Percentiles rank a stretch among this genome's conserved stretches.
These are phyloP conservation scores for Crotalaria pallida DNA, from an alignment of 306 rosid genomes.

Conservation along the genomic window DNA sequence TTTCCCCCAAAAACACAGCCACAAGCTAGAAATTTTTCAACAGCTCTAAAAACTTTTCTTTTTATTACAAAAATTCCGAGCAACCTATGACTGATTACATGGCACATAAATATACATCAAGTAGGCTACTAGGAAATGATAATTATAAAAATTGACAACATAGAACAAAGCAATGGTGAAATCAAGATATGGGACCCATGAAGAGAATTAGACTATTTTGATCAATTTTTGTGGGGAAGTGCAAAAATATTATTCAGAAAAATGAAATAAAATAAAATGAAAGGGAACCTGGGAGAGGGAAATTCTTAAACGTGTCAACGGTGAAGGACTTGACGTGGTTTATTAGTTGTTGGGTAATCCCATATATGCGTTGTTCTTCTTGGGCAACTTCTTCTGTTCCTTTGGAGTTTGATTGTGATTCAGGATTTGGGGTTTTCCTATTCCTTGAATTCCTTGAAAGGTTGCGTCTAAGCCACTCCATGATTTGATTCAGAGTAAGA, in stretches of 20 bases:
- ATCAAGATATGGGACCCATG: not conserved
- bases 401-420: constrained; percentile 20
- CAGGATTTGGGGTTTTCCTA: constrained; percentile 26
- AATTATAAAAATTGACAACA: constrained; percentile 8
- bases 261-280: not conserved
- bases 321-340: constrained; percentile 63
- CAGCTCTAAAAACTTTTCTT: not conserved
- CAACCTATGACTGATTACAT: not conserved
- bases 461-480: constrained; percentile 70
- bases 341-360: constrained; percentile 58
- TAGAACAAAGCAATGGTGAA: not conserved
- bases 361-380: constrained; percentile 21
- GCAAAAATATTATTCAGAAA: not conserved
- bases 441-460: constrained; percentile 26
- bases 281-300: constrained; percentile 59
- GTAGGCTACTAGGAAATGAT: not conserved
- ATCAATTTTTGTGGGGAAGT: not conserved
- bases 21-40: not conserved
- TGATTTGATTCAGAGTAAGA: too few species aligned
- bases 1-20: not conserved
- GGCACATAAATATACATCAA: not conserved
- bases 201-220: too few species aligned
- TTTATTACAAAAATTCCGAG: not conserved
- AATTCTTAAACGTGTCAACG: constrained; percentile 64
- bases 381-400: constrained; percentile 24